These are phyloP conservation scores for Backusella australiensis DNA, from an alignment of 192 early-diverging fungal species.

Conservation along the genomic window DNA sequence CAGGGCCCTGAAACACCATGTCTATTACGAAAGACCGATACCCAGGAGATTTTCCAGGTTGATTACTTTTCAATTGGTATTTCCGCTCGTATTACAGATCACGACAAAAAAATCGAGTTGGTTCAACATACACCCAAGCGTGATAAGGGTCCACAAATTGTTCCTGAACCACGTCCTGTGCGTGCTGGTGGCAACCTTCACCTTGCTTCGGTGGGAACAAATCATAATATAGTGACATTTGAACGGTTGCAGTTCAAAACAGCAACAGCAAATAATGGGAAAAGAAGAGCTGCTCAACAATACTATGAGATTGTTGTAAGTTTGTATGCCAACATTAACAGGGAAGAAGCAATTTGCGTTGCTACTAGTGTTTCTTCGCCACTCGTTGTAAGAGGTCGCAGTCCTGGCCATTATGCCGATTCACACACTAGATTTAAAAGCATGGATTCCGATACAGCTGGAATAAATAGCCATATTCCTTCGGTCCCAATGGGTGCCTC, in stretches of 20 bases:
- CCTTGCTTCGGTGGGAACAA: conserved; percentile 37
- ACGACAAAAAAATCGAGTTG: conserved; percentile 72
- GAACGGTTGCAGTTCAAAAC: conserved; percentile 93
- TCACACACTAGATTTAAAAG: conserved; percentile 14
- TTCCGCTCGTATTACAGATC: conserved; percentile 63
- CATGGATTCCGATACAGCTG: conserved; percentile 14
- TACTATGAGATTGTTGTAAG: conserved; percentile 76
- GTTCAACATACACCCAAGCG: conserved; percentile 90
- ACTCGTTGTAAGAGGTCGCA: conserved; percentile 85
- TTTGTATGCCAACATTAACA: conserved; percentile 64
- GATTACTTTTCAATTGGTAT: conserved; percentile 72
- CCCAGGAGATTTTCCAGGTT: conserved; percentile 19
- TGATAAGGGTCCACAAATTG: conserved; percentile 89
- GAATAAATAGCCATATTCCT: background rate
- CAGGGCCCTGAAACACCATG: conserved; percentile 61
- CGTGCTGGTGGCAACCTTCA: conserved; percentile 56
- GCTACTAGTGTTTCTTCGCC: conserved; percentile 66
- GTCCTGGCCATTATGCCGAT: conserved; percentile 86
- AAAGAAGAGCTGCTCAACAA: conserved; percentile 85
- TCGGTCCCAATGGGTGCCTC: background rate
- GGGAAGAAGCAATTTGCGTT: conserved; percentile 50
- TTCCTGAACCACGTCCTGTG: conserved; percentile 56
- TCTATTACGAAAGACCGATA: conserved; percentile 60
- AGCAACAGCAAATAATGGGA: conserved; percentile 90
- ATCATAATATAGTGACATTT: conserved; percentile 62